These are phyloP conservation scores for Triticum dicoccoides DNA, from an alignment of 176 grass and related monocot species.

Conservation along the genomic window DNA sequence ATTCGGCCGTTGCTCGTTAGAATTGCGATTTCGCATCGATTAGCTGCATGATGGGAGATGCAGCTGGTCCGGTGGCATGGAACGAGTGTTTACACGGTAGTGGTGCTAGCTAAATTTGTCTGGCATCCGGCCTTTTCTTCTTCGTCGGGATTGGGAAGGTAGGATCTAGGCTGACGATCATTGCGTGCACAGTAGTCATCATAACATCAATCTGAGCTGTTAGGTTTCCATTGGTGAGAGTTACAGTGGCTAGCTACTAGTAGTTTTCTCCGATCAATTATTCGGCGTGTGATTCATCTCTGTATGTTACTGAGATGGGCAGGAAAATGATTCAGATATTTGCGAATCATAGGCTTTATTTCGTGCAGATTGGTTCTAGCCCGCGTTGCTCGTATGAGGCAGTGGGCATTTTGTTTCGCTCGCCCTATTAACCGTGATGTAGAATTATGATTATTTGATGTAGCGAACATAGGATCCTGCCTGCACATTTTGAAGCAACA, in stretches of 20 bases:
- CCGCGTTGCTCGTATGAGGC: neutral
- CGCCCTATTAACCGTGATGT: neutral
- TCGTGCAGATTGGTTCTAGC: neutral
- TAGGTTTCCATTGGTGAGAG: neutral
- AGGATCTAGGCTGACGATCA: neutral
- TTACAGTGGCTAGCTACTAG: neutral
- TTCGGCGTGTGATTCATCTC: neutral
- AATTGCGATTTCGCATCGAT: neutral
- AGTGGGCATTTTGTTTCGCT: neutral
- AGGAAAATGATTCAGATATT: neutral
- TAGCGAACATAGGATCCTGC: neutral
- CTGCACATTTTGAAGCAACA: neutral
- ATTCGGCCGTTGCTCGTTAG: neutral
- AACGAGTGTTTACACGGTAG: neutral
- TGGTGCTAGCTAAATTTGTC: neutral
- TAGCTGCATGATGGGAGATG: neutral
- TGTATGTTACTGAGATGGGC: neutral
- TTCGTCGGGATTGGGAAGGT: neutral
- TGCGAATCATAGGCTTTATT: neutral
- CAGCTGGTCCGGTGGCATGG: neutral
- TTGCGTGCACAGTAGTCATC: neutral
- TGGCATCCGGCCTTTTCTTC: neutral
- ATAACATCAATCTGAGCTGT: neutral
- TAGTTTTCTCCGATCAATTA: neutral
- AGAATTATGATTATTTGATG: neutral